Evolutionary conservation across 305 asterid species (phyloP).

Genomic region (Fraxinus angustifolia): DNA sequence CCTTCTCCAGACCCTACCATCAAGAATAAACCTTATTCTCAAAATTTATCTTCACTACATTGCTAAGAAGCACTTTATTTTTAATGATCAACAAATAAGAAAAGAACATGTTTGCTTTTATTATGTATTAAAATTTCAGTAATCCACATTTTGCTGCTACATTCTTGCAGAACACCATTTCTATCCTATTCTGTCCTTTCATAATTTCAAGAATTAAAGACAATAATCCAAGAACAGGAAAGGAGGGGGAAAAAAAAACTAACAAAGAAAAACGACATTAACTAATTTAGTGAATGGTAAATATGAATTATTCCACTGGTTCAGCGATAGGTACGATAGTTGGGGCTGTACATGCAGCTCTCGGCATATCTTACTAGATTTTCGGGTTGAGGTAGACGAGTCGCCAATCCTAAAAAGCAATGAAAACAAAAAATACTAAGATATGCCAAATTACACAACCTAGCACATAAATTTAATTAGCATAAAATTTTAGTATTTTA

Average conservation of each 20-base stretch:
- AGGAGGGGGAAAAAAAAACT: background rate
- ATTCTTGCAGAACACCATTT: background rate
- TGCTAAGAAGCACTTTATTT: background rate
- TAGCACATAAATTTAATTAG: background rate
- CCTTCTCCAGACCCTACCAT: background rate
- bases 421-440: background rate
- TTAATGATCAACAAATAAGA: background rate
- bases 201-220: background rate
- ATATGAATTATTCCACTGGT: background rate
- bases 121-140: background rate
- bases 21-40: background rate
- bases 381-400: background rate
- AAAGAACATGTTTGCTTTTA: background rate
- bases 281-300: background rate
- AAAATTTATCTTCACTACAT: background rate
- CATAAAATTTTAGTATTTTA: background rate
- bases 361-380: background rate
- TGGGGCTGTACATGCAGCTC: background rate
- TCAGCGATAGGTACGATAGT: background rate
- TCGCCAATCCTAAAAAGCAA: background rate
- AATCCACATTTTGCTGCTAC: background rate
- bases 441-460: background rate
- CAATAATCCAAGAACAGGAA: background rate
- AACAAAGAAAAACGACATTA: background rate
- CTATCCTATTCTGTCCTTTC: background rate